Base-by-base conservation (phyloP, 2,329 filamentous ascomycete genomes). In the Rosellinia necatrix region DNA sequence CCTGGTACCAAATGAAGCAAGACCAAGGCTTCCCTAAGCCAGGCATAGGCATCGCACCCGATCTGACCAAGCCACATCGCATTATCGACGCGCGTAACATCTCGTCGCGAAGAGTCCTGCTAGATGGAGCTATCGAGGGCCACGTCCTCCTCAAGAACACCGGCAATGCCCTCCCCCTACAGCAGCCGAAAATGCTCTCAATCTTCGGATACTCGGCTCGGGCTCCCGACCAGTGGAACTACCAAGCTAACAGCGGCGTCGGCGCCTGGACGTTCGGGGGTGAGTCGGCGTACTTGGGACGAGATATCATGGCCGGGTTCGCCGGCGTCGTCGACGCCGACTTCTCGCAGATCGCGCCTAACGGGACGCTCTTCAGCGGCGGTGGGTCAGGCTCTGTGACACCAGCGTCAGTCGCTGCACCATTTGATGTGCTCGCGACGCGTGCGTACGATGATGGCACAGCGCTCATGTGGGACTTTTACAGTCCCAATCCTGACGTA, bases 131-230 rank as follows among this genome's bases (percentile, higher is more conserved):
- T 0, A 72, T 85, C 4, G 84, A 87, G 63, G 84, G 85, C 3
- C 83, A 86, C 50, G 85, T 88, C 1, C 75, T 88, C 0, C 76
- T 88, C 25, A 88, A 88, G 68, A 88, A 88, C 66, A 71, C 67
- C 34, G 80, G 81, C 37, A 75, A 74, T 12, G 72, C 81, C 0
- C 75, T 88, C 1, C 85, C 85, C 0, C 69, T 88, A 0, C 75
- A 75, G 7, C 69, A 75, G 9, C 78, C 78, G 2, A 72, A 75
- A 57, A 64, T 81, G 58, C 61, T 89, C 38, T 83, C 84, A 1
- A 62, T 88, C n/a, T 86, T 82, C 63, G 82, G 85, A 22, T 88
- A 87, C 66, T 85, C 85, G 9, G 81, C 78, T 35, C 75, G 73
- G 43, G 74, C 71, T 7, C 76, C 79, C 0, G 76, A 79, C 48